Conservation (phyloP, 1,139 yeast genomes). For the Protomyces lactucae-debilis region DNA sequence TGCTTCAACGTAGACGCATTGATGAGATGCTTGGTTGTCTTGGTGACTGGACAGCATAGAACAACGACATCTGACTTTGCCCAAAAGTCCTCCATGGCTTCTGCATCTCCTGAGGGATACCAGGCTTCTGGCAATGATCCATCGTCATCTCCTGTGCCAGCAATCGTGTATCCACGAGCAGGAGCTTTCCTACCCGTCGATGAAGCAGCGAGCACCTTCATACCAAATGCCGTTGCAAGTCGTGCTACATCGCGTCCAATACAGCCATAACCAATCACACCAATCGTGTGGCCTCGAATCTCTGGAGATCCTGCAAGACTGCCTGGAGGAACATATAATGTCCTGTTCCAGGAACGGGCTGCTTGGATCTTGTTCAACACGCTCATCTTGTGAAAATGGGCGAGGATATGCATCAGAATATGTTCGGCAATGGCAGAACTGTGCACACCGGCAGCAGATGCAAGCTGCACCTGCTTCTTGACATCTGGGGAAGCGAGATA, state of each 20-base stretch:
- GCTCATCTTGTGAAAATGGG: conserved; percentile 20
- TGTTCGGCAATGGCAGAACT: conserved; percentile 30
- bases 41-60: conserved; percentile 75
- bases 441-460: conserved; percentile 30
- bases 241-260: conserved; percentile 85
- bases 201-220: conserved; percentile 76
- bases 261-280: conserved; percentile 83
- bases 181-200: conserved; percentile 75
- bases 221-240: conserved; percentile 80
- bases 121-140: conserved; percentile 47
- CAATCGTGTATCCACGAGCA: conserved; percentile 32
- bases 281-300: conserved; percentile 37
- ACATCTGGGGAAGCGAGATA: neutral
- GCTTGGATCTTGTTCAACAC: conserved; percentile 1
- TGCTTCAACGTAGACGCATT: conserved; percentile 68
- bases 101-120: conserved; percentile 48
- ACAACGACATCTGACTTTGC: conserved; percentile 64
- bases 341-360: conserved; percentile 5
- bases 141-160: conserved; percentile 34
- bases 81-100: conserved; percentile 65
- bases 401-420: conserved; percentile 24
- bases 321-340: conserved; percentile 8
- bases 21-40: conserved; percentile 70
- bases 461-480: neutral
- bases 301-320: conserved; percentile 4